Conservation (phyloP, 2,329 filamentous ascomycete species). For the Aureobasidium sp. region DNA sequence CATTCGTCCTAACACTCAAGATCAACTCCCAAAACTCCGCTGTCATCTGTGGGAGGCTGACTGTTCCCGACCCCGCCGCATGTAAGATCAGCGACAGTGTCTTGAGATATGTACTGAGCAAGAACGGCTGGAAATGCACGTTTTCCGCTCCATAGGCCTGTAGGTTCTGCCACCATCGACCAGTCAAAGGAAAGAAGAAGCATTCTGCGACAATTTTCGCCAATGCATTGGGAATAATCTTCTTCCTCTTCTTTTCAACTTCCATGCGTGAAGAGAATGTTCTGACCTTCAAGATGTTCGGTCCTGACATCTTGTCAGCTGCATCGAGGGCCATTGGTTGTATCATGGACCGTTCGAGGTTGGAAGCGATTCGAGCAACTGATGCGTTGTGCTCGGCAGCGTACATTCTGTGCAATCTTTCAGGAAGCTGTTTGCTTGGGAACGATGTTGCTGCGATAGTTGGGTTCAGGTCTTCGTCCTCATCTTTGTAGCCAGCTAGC, state of each 20-base stretch:
- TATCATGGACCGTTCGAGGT: slow-evolving; percentile 65
- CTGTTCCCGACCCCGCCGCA: slow-evolving; percentile 71
- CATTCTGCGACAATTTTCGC: slow-evolving; percentile 65
- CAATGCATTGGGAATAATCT: slow-evolving; percentile 66
- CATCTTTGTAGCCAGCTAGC: slow-evolving; percentile 65
- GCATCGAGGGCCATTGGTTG: slow-evolving; percentile 74
- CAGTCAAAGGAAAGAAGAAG: slow-evolving; percentile 83
- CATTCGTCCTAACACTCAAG: slow-evolving; percentile 56
- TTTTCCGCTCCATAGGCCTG: slow-evolving; percentile 37
- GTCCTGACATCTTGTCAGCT: slow-evolving; percentile 71
- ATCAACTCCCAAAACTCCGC: slow-evolving; percentile 79
- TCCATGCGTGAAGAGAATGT: slow-evolving; percentile 77
- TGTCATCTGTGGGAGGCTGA: slow-evolving; percentile 72
- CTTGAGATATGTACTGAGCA: slow-evolving; percentile 75
- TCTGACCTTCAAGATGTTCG: slow-evolving; percentile 77
- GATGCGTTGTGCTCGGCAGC: slow-evolving; percentile 24
- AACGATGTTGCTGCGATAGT: slow-evolving; percentile 44
- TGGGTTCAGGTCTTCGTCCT: slow-evolving; percentile 42
- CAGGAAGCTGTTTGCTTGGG: slow-evolving; percentile 72
- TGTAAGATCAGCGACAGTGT: slow-evolving; percentile 79
- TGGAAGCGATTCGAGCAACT: slow-evolving; percentile 48
- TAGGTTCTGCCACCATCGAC: slow-evolving; percentile 49
- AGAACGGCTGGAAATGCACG: slow-evolving; percentile 64
- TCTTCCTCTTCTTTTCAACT: slow-evolving; percentile 53
- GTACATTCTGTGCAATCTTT: slow-evolving; percentile 67